Evolutionary conservation across 1,139 yeast species (phyloP), one percentile per base, ranked within the genome.

Genomic region (Arxiozyma slooffiae): DNA sequence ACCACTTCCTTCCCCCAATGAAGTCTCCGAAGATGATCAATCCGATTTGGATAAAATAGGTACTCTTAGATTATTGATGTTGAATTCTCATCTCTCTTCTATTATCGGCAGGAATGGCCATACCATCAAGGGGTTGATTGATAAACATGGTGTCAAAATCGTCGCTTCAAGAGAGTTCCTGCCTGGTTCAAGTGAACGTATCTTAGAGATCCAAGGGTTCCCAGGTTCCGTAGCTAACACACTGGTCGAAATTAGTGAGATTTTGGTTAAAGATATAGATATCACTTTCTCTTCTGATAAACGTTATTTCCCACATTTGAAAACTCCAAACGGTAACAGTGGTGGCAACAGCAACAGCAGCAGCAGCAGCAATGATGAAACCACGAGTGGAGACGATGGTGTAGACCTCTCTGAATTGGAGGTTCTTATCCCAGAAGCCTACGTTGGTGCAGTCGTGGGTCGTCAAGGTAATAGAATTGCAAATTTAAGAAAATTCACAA

Each of bases 381-480:
- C 14, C n/a, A 38, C n/a, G 7, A 3, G n/a, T 9, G n/a, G 40
- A n/a, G 40, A n/a, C n/a, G n/a, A 4, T 2, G 36, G 36, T 9
- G 22, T 17, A 24, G 44, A 46, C 11, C 21, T 18, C n/a, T 38
- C 42, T 16, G 38, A 42, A 23, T 23, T 43, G 20, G 38, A 30
- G 37, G 60, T 62, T 30, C 54, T 58, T 30, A 84, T 88, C 65
- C 88, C 95, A 41, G 82, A 85, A 58, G 89, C 82, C 53, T 82
- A 83, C 72, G 96, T 89, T 48, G 97, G 97, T 46, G 94, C 96
- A 48, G 75, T 89, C 52, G 87, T 89, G 62, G 97, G 97, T 58
- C 84, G 84, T 61, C 82, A 83, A 58, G 96, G 96, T 44, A 73
- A 86, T 44, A 78, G 95, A 69, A 87, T 89, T 60, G 94, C 86